Conservation (phyloP, 192 early-diverging fungal genomes). For the Phycomyces nitens region DNA sequence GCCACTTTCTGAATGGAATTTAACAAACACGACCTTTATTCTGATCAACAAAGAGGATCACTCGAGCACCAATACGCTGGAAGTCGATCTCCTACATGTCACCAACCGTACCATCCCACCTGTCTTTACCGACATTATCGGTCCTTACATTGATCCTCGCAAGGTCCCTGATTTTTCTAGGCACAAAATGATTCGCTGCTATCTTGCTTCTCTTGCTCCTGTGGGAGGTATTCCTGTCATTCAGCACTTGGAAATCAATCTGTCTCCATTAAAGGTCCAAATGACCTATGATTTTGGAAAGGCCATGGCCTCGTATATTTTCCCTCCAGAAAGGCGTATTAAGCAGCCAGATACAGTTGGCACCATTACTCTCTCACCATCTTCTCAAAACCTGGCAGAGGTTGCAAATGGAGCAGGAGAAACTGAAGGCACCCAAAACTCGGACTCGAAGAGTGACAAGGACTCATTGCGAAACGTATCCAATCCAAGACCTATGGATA, state of each 20-base stretch:
- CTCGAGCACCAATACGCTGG: slow-evolving; percentile 65
- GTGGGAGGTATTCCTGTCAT: slow-evolving; percentile 91
- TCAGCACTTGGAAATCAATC: slow-evolving; percentile 85
- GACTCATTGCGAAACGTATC: neutral
- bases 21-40: slow-evolving; percentile 60
- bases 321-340: slow-evolving; percentile 55
- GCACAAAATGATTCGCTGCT: slow-evolving; percentile 87
- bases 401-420: neutral
- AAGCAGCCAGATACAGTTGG: neutral
- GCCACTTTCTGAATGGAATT: slow-evolving; percentile 68
- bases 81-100: slow-evolving; percentile 69
- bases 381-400: neutral
- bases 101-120: slow-evolving; percentile 60
- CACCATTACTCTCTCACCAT: neutral
- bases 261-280: slow-evolving; percentile 79
- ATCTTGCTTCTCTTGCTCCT: slow-evolving; percentile 74
- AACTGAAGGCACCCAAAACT: neutral
- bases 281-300: slow-evolving; percentile 85
- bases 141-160: slow-evolving; percentile 55
- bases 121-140: slow-evolving; percentile 56
- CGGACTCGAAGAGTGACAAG: neutral
- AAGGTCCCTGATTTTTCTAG: slow-evolving; percentile 65
- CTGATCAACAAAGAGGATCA: slow-evolving; percentile 84
- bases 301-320: slow-evolving; percentile 76
- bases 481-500: neutral